Conservation (phyloP, 495 filamentous ascomycete genomes). For the Astrocystis sublimbata region DNA sequence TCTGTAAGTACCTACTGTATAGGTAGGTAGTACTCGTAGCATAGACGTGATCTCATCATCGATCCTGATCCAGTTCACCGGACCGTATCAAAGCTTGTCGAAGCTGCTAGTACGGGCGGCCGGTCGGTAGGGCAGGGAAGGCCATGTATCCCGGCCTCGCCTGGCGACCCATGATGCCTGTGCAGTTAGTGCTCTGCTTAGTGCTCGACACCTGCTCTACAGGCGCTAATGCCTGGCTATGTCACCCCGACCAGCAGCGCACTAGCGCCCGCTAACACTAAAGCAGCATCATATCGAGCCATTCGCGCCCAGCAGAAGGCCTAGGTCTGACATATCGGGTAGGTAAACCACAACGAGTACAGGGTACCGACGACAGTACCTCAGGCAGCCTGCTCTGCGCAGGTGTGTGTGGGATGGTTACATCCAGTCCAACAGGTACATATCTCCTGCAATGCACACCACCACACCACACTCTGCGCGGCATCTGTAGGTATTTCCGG, state of each 20-base stretch:
- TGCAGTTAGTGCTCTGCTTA: background rate
- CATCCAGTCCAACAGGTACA: no score
- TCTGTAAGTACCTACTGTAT: no score
- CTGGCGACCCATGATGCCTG: no score
- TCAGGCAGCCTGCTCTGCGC: no score
- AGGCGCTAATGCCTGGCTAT: conserved; percentile 14
- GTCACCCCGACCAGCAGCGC: conserved; percentile 4
- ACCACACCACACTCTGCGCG: background rate
- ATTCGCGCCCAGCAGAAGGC: conserved; percentile 6
- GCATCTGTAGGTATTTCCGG: background rate
- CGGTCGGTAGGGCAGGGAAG: no score
- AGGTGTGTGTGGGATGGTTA: no score
- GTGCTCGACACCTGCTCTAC: background rate
- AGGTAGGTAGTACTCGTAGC: no score
- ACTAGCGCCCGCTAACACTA: conserved; percentile 1
- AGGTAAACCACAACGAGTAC: no score
- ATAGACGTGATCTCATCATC: conserved; percentile 11
- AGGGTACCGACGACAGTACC: background rate
- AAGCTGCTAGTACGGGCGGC: no score
- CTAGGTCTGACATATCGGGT: background rate
- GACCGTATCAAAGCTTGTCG: no score
- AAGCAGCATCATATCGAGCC: conserved; percentile 9
- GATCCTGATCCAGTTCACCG: background rate
- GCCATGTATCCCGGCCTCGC: no score
- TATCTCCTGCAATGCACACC: no score